Conservation (phyloP, 257 asterid species). For the Prunella vulgaris region DNA sequence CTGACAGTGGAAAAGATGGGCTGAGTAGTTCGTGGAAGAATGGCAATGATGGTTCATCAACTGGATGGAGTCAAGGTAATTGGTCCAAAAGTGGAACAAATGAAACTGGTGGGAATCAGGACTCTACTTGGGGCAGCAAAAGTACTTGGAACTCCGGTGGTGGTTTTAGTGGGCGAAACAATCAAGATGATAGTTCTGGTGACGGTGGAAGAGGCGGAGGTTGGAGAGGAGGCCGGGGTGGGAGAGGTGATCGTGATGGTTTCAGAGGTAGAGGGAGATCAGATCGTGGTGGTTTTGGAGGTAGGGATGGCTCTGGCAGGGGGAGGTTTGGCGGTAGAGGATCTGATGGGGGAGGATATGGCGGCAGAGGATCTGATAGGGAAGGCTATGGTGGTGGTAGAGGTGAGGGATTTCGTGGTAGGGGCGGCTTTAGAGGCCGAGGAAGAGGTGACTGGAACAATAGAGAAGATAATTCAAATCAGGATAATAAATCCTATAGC, state of each 20-base stretch:
- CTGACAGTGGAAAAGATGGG: slow-evolving; percentile 22
- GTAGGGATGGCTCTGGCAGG: slow-evolving; percentile 44
- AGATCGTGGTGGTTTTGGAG: slow-evolving; percentile 54
- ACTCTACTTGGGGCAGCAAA: slow-evolving; percentile 57
- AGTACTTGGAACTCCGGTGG: slow-evolving; percentile 60
- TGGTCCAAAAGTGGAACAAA: slow-evolving; percentile 42
- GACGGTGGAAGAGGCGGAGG: slow-evolving; percentile 63
- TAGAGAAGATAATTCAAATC: slow-evolving; percentile 49
- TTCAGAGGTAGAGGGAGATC: slow-evolving; percentile 51
- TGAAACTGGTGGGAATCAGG: slow-evolving; percentile 44
- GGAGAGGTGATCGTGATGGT: slow-evolving; percentile 57
- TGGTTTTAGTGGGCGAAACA: slow-evolving; percentile 38
- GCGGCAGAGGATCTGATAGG: slow-evolving; percentile 36
- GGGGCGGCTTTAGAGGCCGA: slow-evolving; percentile 59
- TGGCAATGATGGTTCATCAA: slow-evolving; percentile 42
- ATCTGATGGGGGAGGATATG: slow-evolving; percentile 38
- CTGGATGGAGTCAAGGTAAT: slow-evolving; percentile 76
- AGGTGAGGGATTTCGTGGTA: slow-evolving; percentile 45
- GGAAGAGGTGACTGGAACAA: slow-evolving; percentile 68
- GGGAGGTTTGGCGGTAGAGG: slow-evolving; percentile 49
- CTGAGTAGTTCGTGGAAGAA: slow-evolving; percentile 33
- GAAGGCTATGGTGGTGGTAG: slow-evolving; percentile 46
- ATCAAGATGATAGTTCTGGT: slow-evolving; percentile 34
- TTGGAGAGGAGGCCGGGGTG: slow-evolving; percentile 60
- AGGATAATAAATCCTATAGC: slow-evolving; percentile 40